phyloP scores from a whole-genome alignment of 345 rosid genomes.

The Arabidopsis suecica region DNA sequence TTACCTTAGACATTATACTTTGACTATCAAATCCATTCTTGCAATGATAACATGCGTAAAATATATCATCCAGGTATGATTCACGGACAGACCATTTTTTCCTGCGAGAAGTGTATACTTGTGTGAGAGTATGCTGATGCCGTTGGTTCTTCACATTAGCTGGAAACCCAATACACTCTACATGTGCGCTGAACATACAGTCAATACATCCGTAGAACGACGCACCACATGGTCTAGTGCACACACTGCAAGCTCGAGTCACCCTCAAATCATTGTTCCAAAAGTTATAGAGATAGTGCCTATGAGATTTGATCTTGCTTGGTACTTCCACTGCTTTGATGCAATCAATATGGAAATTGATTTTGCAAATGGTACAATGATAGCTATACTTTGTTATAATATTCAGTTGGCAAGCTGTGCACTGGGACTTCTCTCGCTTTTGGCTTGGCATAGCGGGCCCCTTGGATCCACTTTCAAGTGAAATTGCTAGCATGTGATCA shows the following conservation, averaged over 20 bases:
- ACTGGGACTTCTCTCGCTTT: background rate
- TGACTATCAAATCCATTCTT: background rate
- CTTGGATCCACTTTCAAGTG: background rate
- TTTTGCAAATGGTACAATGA: background rate
- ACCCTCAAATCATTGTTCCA: background rate
- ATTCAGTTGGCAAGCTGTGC: background rate
- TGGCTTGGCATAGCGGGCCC: too few species aligned
- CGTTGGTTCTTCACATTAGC: background rate
- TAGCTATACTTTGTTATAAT: background rate
- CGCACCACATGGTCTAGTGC: constrained; percentile 8
- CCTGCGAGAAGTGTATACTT: background rate
- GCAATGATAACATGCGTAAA: background rate
- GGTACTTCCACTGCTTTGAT: background rate
- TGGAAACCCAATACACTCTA: constrained; percentile 17
- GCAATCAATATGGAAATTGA: background rate
- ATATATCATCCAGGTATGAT: background rate
- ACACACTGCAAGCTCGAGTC: background rate
- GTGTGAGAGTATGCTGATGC: constrained; percentile 7
- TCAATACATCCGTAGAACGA: constrained; percentile 13
- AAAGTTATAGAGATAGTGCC: constrained; percentile 1
- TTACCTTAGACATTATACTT: background rate
- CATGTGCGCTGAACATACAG: background rate
- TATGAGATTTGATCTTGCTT: background rate
- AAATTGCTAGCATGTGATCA: background rate
- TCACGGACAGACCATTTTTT: background rate